A percentile compares a stretch with the other conserved stretches of the same genome.
These are phyloP conservation scores for Pharus latifolius DNA, from an alignment of 176 grass and related monocot genomes.

Conservation along the genomic window DNA sequence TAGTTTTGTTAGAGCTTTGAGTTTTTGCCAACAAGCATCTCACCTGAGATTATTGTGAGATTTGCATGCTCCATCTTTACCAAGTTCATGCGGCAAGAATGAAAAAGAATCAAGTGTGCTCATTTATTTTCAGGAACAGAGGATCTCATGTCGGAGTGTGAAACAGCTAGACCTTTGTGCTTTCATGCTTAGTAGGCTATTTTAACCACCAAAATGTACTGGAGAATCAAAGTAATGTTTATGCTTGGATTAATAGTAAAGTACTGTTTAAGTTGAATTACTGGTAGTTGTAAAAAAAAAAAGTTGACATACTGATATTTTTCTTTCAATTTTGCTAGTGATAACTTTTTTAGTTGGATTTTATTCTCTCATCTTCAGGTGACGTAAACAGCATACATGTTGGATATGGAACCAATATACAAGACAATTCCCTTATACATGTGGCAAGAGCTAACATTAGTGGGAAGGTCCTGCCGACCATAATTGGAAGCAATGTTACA, in stretches of 20 bases:
- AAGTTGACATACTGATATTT: not conserved
- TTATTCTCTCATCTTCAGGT: conserved; percentile 44
- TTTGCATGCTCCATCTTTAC: not conserved
- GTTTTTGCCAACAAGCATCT: not conserved
- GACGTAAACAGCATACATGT: conserved; percentile 92
- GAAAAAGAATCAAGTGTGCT: too few species aligned
- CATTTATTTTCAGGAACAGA: not conserved
- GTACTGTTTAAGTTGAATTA: not conserved
- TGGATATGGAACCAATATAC: conserved; percentile 94
- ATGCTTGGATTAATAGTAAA: not conserved
- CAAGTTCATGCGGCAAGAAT: not conserved
- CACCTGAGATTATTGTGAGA: not conserved
- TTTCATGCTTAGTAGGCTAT: not conserved
- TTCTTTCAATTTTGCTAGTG: not conserved
- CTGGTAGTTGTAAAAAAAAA: too few species aligned
- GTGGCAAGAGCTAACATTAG: conserved; percentile 69
- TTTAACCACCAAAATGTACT: not conserved
- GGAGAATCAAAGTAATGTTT: not conserved
- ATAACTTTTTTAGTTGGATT: not conserved
- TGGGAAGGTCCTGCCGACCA: conserved; percentile 78
- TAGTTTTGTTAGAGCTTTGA: not conserved
- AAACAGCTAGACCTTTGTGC: not conserved
- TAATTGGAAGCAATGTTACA: conserved; percentile 83
- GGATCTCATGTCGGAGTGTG: not conserved
- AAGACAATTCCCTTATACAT: conserved; percentile 93